Percentiles rank a stretch among this genome's conserved stretches.
These are phyloP conservation scores for Blechomonas ayalai DNA, from an alignment of 208 protist genomes.

Conservation along the genomic window DNA sequence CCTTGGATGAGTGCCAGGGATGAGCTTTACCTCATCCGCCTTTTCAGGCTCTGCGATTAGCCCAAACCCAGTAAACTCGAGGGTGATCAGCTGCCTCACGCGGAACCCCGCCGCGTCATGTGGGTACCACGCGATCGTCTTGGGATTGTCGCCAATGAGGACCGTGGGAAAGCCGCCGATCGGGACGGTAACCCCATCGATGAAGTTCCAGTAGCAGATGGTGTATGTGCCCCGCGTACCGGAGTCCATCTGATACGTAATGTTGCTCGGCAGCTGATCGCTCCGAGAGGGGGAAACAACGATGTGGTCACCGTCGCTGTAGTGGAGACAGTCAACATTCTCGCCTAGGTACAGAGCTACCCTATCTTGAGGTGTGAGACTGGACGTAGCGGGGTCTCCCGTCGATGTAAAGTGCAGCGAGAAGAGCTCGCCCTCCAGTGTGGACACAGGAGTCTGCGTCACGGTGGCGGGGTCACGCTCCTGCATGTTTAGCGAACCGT, in stretches of 20 bases:
- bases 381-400: slow-evolving; percentile 2
- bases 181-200: slow-evolving; percentile 7
- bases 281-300: slow-evolving; percentile 40
- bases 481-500: slow-evolving; percentile 56
- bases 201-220: slow-evolving; percentile 46
- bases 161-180: slow-evolving; percentile 77
- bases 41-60: slow-evolving; percentile 30
- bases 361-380: slow-evolving; percentile 34
- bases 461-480: slow-evolving; percentile 48
- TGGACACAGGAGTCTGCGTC: slow-evolving; percentile 29
- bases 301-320: slow-evolving; percentile 26
- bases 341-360: slow-evolving; percentile 56
- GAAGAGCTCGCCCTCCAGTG: slow-evolving; percentile 78
- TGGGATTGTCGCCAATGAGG: slow-evolving; percentile 46
- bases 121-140: slow-evolving; percentile 29
- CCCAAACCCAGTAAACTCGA: slow-evolving; percentile 73
- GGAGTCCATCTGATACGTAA: slow-evolving; percentile 61
- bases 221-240: slow-evolving; percentile 72
- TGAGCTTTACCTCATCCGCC: slow-evolving; percentile 53
- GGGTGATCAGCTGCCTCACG: slow-evolving; percentile 40
- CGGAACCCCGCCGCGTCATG: slow-evolving; percentile 1
- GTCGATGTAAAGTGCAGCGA: slow-evolving; percentile 59
- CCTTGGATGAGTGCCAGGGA: slow-evolving; percentile 11
- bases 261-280: slow-evolving; percentile 41
- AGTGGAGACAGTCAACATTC: slow-evolving; percentile 36